Evolutionary conservation across 1,284 basidiomycete species (phyloP).

Genomic region (Ceraceosorus bombacis): DNA sequence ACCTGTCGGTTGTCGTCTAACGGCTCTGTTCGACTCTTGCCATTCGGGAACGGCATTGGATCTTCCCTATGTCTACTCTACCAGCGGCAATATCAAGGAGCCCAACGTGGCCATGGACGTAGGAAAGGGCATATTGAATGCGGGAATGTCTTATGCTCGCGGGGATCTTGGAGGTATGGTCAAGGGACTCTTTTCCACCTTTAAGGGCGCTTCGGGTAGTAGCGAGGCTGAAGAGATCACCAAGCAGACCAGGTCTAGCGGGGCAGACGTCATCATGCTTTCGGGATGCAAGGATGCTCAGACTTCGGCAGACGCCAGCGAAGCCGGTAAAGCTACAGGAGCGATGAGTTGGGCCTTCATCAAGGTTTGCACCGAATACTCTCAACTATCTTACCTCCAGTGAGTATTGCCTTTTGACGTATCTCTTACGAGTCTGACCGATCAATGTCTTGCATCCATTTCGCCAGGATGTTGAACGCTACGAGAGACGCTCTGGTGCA

Average conservation of each 20-base stretch:
- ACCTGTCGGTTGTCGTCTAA: constrained; percentile 39
- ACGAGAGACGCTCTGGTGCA: constrained; percentile 34
- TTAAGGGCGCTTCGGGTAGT: constrained; percentile 49
- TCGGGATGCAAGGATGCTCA: constrained; percentile 82
- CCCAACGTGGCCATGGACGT: constrained; percentile 54
- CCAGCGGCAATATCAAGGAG: constrained; percentile 86
- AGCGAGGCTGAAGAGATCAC: constrained; percentile 61
- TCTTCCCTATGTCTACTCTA: constrained; percentile 60
- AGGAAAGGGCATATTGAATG: constrained; percentile 48
- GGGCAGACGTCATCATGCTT: constrained; percentile 60
- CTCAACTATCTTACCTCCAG: not conserved
- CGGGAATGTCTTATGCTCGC: constrained; percentile 63
- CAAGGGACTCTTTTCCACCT: constrained; percentile 49
- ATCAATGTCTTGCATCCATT: constrained; percentile 9
- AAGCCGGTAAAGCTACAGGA: constrained; percentile 73
- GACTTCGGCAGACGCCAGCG: constrained; percentile 80
- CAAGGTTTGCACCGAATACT: constrained; percentile 17
- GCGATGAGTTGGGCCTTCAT: constrained; percentile 46
- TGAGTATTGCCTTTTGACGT: constrained; percentile 1
- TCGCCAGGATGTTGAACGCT: constrained; percentile 28
- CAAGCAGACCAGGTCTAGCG: constrained; percentile 65
- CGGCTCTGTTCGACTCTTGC: constrained; percentile 43
- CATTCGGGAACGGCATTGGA: constrained; percentile 47
- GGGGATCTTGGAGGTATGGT: constrained; percentile 65
- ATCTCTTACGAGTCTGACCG: constrained; percentile 10